Base-by-base conservation (phyloP, 2,329 filamentous ascomycete genomes). In the Trichophyton verrucosum region DNA sequence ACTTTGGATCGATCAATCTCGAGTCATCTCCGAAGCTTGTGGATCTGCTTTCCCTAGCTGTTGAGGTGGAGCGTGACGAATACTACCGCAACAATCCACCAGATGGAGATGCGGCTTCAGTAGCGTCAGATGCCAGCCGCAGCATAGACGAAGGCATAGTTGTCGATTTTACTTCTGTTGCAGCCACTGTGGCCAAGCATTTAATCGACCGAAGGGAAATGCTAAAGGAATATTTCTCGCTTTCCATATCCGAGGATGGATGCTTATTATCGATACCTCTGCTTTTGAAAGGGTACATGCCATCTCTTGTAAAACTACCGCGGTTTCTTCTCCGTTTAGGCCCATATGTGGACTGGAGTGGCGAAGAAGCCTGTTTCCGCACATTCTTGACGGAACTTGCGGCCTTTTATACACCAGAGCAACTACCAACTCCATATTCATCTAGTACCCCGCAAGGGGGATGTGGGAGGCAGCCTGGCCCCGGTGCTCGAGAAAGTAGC, bases 221-320 rank as follows among this genome's bases (percentile, higher is more conserved):
- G 89, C 81, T 99, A 0, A 78, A 82, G 1, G 94, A 99, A 73
- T 99, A 99, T 74, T 97, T 99, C 73, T 87, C 86, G 0, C 76
- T 99, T 51, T 86, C 92, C 60, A 85, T 99, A 40, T 88, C 88
- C 0, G 83, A 86, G 0, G 79, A 87, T 0, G 92, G 91, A 11
- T 83, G 92, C 59, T 78, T 99, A 1, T 74, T 86, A 55, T 85
- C 85, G 33, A 86, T 99, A 15, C 95, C 94, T 0, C 78, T 99
- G 7, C 78, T 99, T 40, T 74, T 95, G 53, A 96, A 91, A 73
- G 91, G 90, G 0, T 99, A 99, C 71, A 87, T 84, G 6, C 95
- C 94, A 0, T 85, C 86, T 4, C 76, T 97, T 61, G 86, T 86
- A 15, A 99, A 97, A 73, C 80, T 99, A 1, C 92, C 94, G 0